Evolutionary conservation across 1,139 yeast genomes (phyloP).

Genomic region (Sugiyamaella pinicola): DNA sequence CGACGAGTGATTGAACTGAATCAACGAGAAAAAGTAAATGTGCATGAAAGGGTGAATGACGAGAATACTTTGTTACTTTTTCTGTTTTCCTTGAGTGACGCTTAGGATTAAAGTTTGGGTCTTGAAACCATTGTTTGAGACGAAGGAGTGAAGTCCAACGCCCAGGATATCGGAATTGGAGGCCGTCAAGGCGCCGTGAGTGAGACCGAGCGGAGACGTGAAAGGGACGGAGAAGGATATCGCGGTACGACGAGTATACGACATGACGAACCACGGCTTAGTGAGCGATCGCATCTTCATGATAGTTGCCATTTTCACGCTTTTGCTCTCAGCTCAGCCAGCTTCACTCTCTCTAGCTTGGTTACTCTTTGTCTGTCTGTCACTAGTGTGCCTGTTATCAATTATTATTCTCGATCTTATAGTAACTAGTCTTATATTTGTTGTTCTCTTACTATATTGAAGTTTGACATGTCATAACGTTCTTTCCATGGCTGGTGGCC

Average conservation of each 20-base stretch:
- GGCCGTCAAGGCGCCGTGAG: not conserved
- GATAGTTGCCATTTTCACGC: too few relatives aligned
- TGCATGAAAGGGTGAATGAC: not conserved
- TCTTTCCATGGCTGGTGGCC: constrained; percentile 7
- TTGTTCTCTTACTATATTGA: constrained; percentile 5
- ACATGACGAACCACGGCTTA: too few relatives aligned
- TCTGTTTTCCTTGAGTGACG: not conserved
- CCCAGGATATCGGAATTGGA: not conserved
- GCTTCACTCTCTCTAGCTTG: too few relatives aligned
- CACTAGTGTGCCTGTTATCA: too few relatives aligned
- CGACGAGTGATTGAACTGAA: not conserved
- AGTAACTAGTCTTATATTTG: not conserved
- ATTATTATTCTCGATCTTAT: not conserved
- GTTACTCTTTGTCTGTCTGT: too few relatives aligned
- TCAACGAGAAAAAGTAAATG: not conserved
- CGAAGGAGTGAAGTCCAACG: too few relatives aligned
- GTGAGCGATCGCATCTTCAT: too few relatives aligned
- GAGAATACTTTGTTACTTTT: not conserved
- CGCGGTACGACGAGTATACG: too few relatives aligned
- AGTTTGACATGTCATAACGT: not conserved
- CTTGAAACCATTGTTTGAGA: not conserved
- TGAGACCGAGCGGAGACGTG: not conserved
- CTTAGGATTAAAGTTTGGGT: not conserved
- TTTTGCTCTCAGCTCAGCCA: too few relatives aligned
- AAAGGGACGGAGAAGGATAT: too few relatives aligned